Base-by-base conservation (phyloP, 176 grass and related monocot genomes). In the Phyllostachys edulis region DNA sequence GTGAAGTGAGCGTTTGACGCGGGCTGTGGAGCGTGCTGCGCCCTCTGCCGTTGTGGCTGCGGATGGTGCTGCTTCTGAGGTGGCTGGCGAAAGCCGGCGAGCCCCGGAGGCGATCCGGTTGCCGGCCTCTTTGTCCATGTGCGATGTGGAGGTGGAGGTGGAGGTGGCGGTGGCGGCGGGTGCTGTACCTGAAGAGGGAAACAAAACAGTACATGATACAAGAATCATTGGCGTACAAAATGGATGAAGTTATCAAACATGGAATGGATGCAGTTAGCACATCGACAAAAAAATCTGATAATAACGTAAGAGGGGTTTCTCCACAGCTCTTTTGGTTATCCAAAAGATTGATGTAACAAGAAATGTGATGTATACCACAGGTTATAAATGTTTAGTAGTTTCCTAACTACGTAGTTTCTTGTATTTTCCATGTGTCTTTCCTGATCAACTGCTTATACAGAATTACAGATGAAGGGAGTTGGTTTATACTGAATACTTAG, bases 91-190 rank as follows among this genome's bases (percentile, higher is more conserved):
- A 76, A 71, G 4, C 39, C 71, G 27, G 5, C 7, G 70, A 76
- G 11, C 20, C 39, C 56, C 18, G 74, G 67, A 78, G 80, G 86
- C 12, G 80, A 45, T 2, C 17, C 80, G 24, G 45, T 16, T 1
- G 82, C 6, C 5, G 13, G 26, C 50, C 85, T 75, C 70, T 81
- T 81, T 17, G 55, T 14, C 65, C 73, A 46, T 65, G 32, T 18
- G 4, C 13, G 36, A 4, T 67, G 37, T 11, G 29, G 29, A 5
- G 41, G 5, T 9, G 84, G 15, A 4, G 42, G 4, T 5, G 46
- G 14, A 0, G 34, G n/a, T 21, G 73, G 83, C 0, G 17, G 71
- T 3, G 21, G 70, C 1, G 6, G 52, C 9, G 36, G 56, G 9
- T 34, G 41, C 6, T 29, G 67, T 41, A 16, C 45, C 45, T 80